A percentile compares a stretch with the other conserved stretches of the same genome.
Evolutionary conservation across 331 rosid species (phyloP).

Genomic region (Acacia concinna): DNA sequence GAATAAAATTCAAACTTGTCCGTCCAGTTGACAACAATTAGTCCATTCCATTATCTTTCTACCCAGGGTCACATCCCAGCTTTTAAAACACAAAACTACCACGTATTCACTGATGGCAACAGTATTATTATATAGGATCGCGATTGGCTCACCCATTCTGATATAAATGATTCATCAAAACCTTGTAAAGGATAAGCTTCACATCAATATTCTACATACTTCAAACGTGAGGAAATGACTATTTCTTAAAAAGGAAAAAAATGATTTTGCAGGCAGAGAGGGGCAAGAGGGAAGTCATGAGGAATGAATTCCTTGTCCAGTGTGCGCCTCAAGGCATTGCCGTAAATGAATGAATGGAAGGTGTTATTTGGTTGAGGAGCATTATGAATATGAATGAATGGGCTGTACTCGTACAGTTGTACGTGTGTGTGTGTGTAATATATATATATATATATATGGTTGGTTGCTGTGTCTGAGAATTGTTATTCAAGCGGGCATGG

Average conservation of each 20-base stretch:
- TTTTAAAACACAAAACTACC: background rate
- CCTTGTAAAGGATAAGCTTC: background rate
- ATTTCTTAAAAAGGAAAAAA: background rate
- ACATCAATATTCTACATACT: background rate
- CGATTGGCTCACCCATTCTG: background rate
- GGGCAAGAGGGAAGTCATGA: background rate
- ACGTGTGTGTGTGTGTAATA: too few relatives aligned
- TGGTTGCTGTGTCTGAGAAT: background rate
- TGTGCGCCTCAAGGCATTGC: background rate
- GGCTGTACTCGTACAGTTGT: background rate
- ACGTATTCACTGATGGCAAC: background rate
- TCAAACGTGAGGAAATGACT: background rate
- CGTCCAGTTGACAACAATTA: background rate
- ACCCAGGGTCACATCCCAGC: background rate
- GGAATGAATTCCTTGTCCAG: background rate
- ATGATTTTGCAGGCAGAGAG: background rate
- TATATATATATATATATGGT: too few relatives aligned
- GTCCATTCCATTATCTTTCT: background rate
- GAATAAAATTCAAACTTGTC: background rate
- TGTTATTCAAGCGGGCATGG: conserved; percentile 45
- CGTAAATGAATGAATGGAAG: background rate
- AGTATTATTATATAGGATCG: background rate
- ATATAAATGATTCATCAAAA: background rate
- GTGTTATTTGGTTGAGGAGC: background rate
- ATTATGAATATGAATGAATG: background rate